phyloP scores from a whole-genome alignment of 257 asterid species.

The Solanum boliviense region DNA sequence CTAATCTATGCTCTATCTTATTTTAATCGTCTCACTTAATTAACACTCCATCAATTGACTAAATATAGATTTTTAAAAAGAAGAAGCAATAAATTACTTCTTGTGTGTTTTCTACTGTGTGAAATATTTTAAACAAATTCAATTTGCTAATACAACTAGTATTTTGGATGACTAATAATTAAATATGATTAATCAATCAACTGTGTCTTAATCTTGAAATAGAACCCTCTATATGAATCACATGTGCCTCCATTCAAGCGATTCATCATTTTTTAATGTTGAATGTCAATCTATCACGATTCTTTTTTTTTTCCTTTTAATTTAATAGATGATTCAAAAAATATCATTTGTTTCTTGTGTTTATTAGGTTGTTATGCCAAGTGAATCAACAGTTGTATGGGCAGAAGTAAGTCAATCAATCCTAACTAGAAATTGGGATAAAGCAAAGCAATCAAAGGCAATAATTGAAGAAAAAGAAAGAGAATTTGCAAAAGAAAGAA shows the following conservation, averaged over 20 bases:
- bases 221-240: not conserved
- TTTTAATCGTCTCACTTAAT: not conserved
- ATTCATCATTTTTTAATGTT: not conserved
- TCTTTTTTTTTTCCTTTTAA: not conserved
- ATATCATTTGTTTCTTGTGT: not conserved
- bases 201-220: not conserved
- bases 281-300: not conserved
- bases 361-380: constrained; percentile 30
- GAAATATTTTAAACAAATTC: too few species aligned
- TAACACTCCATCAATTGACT: not conserved
- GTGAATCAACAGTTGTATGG: constrained; percentile 71
- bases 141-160: too few species aligned
- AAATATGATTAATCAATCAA: not conserved
- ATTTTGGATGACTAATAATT: not conserved
- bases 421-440: constrained; percentile 47
- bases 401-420: constrained; percentile 48
- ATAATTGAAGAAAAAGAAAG: constrained; percentile 59
- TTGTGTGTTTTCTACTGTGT: not conserved
- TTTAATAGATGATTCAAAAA: not conserved
- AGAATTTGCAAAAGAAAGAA: constrained; percentile 33
- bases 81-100: not conserved
- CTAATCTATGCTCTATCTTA: too few species aligned
- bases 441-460: constrained; percentile 54
- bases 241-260: not conserved
- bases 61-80: not conserved